Evolutionary conservation across 164 flowering plant species (phyloP), one percentile per base, ranked within the genome.

Genomic region (Aristolochia fimbriata): DNA sequence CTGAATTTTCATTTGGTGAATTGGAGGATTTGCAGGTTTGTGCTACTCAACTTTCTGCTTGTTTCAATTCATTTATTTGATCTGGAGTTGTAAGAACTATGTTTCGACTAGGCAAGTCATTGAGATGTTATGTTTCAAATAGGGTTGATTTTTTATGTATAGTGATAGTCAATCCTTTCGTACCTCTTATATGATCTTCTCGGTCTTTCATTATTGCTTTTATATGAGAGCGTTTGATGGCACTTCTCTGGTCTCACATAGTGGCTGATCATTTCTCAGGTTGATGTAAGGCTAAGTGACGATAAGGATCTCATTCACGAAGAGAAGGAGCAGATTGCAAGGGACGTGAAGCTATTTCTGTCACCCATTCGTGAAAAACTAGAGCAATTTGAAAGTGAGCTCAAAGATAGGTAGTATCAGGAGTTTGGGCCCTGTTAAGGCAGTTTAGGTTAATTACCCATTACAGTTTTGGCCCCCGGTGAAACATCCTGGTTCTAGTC

Each of bases 1-100:
- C 71, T 1, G 98, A 90, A 70, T 87, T 93, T 68, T 86, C 97
- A 14, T 82, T 83, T 68, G 98, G 97, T 52, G 96, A 93, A 77
- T 76, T 93, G 51, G 94, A 93, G 69, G 98, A 89, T 55, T 70
- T 92, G 77, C 80, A 92, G 98, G 98, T 92, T 76, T 15, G 21
- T 10, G 7, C n/a, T 25, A 15, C 22, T 3, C n/a, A 21, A 16
- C 21, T 24, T 57, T 57, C n/a, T 48, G 17, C 16, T 52, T 52
- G 56, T 23, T 52, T n/a, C 15, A 12, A 22, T 19, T n/a, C n/a
- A 52, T 13, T 52, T 7, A 24, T 19, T 0, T 21, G 8, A 52
- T 17, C 20, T 48, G 15, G 15, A 48, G 20, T 48, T 10, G 19
- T 20, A 0, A 5, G 17, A 20, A 20, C 1, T 10, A 11, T 48